These are phyloP conservation scores for Starmerella vitae DNA, from an alignment of 805 yeast genomes.

Conservation along the genomic window DNA sequence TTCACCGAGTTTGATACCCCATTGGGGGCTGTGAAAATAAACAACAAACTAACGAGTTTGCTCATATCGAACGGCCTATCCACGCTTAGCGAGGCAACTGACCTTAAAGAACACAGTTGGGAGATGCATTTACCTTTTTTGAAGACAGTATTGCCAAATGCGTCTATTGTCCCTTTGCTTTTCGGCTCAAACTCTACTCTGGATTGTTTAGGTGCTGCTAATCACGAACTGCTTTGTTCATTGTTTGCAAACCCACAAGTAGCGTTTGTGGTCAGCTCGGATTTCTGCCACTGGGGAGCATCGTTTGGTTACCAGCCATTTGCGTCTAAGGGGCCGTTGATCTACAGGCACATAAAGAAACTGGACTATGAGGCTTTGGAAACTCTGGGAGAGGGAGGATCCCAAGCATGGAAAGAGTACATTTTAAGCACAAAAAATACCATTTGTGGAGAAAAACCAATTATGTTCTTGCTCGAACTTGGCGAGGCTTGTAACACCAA, in stretches of 20 bases:
- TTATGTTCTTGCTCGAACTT: conserved; percentile 46
- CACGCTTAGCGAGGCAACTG: conserved; percentile 34
- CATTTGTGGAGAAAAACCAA: conserved; percentile 83
- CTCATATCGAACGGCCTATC: conserved; percentile 9
- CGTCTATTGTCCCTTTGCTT: conserved; percentile 59
- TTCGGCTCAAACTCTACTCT: conserved; percentile 38
- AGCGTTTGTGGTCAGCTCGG: conserved; percentile 72
- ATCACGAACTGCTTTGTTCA: conserved; percentile 24
- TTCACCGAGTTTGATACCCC: conserved; percentile 67
- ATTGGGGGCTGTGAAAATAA: conserved; percentile 60
- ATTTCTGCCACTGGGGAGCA: conserved; percentile 90
- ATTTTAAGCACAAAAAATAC: conserved; percentile 67
- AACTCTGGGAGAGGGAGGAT: conserved; percentile 41
- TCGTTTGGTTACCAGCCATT: conserved; percentile 38
- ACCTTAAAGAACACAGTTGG: conserved; percentile 79
- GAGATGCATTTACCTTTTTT: conserved; percentile 88
- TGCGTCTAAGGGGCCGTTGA: conserved; percentile 28
- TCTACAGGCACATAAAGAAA: conserved; percentile 57
- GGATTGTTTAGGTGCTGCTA: conserved; percentile 38
- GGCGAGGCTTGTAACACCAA: conserved; percentile 32
- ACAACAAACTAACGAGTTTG: conserved; percentile 28
- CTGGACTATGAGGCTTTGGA: conserved; percentile 64
- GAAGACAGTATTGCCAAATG: conserved; percentile 29
- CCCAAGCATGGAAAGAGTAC: conserved; percentile 51
- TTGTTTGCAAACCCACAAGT: conserved; percentile 41